Evolutionary conservation across 2,329 filamentous ascomycete species (phyloP).

Genomic region (Cordyceps farinosa): DNA sequence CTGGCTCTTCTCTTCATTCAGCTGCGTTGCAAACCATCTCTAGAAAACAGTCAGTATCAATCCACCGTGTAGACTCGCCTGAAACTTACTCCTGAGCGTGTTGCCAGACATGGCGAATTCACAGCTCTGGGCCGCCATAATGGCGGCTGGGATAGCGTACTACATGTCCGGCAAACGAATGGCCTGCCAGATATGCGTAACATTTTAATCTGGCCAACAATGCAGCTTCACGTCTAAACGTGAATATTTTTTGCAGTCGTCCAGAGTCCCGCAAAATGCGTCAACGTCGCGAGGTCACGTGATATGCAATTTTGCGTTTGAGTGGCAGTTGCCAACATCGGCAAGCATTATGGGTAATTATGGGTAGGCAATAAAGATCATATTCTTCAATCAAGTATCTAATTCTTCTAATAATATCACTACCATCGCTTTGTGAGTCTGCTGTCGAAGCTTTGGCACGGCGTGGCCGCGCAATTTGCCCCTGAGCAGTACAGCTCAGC

Average conservation of each 20-base stretch:
- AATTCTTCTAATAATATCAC: not conserved
- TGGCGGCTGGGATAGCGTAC: not conserved
- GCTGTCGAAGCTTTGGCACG: not conserved
- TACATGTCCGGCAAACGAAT: not conserved
- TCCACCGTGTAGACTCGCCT: not conserved
- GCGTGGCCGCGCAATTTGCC: not conserved
- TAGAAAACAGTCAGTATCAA: not conserved
- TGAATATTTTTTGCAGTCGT: not conserved
- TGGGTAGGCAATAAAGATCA: not conserved
- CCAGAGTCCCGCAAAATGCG: not conserved
- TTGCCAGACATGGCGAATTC: not conserved
- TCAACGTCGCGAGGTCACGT: not conserved
- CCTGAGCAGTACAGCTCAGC: not conserved
- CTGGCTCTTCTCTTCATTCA: not conserved
- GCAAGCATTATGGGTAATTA: too few species aligned
- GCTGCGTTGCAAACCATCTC: slow-evolving; percentile 1
- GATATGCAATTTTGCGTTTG: not conserved
- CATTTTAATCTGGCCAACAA: not conserved
- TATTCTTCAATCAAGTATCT: not conserved
- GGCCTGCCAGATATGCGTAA: not conserved
- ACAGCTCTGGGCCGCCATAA: not conserved
- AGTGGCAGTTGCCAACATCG: not conserved
- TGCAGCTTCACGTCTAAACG: not conserved
- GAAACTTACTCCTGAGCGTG: slow-evolving; percentile 1
- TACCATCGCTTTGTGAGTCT: not conserved